These are phyloP conservation scores for Phialocephala sp. DNA, from an alignment of 2,329 filamentous ascomycete genomes.

Conservation along the genomic window DNA sequence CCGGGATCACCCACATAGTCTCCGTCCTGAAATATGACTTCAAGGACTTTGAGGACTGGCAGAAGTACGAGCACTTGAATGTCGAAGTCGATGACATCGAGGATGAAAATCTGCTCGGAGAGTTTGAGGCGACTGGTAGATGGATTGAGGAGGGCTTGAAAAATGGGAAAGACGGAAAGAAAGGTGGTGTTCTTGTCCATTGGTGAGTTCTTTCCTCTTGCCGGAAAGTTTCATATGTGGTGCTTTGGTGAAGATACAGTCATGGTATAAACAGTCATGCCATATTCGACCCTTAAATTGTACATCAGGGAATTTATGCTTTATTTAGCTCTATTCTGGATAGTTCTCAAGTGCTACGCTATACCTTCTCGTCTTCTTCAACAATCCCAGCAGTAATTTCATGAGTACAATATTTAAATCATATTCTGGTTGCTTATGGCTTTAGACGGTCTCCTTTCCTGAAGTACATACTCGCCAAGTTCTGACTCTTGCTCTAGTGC, in stretches of 20 bases:
- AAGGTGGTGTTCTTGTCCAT: slow-evolving; percentile 70
- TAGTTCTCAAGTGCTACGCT: neutral
- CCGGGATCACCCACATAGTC: slow-evolving; percentile 88
- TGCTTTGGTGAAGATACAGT: neutral
- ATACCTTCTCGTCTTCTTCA: neutral
- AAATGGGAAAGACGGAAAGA: slow-evolving; percentile 54
- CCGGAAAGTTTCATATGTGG: neutral
- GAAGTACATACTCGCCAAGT: slow-evolving; percentile 1
- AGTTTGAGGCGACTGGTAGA: slow-evolving; percentile 77
- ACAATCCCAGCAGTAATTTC: neutral
- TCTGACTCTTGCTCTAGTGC: slow-evolving; percentile 62
- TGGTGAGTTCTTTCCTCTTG: slow-evolving; percentile 59
- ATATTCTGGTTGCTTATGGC: neutral
- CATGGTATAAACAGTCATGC: neutral
- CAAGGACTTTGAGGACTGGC: slow-evolving; percentile 60
- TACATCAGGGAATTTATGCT: neutral
- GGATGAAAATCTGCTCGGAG: slow-evolving; percentile 82
- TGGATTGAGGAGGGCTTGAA: slow-evolving; percentile 82
- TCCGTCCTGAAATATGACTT: slow-evolving; percentile 74
- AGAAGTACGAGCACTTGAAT: slow-evolving; percentile 72
- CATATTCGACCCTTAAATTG: neutral
- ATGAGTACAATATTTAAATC: neutral
- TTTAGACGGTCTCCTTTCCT: neutral
- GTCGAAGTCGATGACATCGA: slow-evolving; percentile 92
- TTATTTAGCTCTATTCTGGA: neutral